These are phyloP conservation scores for Betula pendula DNA, from an alignment of 306 rosid species.

Conservation along the genomic window DNA sequence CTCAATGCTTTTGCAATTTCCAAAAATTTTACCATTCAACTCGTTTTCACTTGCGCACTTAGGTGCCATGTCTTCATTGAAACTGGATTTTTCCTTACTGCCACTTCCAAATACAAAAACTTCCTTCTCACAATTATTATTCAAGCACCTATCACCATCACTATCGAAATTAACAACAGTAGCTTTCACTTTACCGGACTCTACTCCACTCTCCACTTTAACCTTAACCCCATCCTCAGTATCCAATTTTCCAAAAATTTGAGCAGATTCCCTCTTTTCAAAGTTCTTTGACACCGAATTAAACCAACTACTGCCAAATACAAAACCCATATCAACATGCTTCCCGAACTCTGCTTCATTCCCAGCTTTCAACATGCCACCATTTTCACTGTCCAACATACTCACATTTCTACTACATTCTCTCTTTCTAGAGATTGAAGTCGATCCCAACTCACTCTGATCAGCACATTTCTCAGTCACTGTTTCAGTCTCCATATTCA, in stretches of 20 bases:
- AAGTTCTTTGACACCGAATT: constrained; percentile 14
- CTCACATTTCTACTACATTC: constrained; percentile 18
- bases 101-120: constrained; percentile 38
- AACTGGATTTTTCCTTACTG: constrained; percentile 4
- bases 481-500: constrained; percentile 12
- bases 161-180: constrained; percentile 2
- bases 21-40: constrained; percentile 9
- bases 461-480: background rate
- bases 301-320: constrained; percentile 29
- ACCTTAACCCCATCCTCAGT: constrained; percentile 17
- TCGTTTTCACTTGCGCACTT: constrained; percentile 13
- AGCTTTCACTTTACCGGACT: constrained; percentile 24
- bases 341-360: constrained; percentile 19
- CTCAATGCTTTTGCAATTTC: constrained; percentile 13
- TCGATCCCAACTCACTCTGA: background rate
- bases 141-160: constrained; percentile 2
- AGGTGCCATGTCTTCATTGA: constrained; percentile 5
- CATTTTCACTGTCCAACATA: constrained; percentile 8
- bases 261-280: constrained; percentile 4
- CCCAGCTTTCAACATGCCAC: constrained; percentile 3
- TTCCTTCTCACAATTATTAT: constrained; percentile 24
- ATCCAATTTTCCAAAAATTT: constrained; percentile 19
- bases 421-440: background rate
- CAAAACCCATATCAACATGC: constrained; percentile 24
- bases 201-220: constrained; percentile 31